A percentile compares a stretch with the other conserved stretches of the same genome.
These are phyloP conservation scores for Erodium texanum DNA, from an alignment of 441 rosid genomes.

Conservation along the genomic window DNA sequence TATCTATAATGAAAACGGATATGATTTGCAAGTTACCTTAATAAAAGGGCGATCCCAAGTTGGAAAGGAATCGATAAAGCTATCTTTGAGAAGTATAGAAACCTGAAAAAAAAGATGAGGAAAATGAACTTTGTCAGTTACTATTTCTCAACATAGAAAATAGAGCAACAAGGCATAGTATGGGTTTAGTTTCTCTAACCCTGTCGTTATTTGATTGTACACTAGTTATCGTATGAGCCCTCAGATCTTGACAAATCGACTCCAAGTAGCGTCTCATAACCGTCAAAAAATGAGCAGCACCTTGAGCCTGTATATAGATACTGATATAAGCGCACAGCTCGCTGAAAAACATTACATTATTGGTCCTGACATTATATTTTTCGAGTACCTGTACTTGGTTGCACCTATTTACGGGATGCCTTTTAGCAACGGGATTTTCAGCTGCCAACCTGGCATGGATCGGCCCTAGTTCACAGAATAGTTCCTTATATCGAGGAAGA, in stretches of 20 bases:
- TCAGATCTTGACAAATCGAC: conserved; percentile 75
- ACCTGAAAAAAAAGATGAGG: conserved; percentile 43
- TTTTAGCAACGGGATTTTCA: conserved; percentile 51
- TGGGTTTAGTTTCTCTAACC: conserved; percentile 37
- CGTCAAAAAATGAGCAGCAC: conserved; percentile 53
- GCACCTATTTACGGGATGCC: conserved; percentile 73
- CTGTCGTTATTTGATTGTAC: conserved; percentile 89
- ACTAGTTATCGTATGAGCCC: conserved; percentile 80
- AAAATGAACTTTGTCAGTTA: neutral
- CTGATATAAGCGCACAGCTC: neutral
- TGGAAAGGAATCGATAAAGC: conserved; percentile 84
- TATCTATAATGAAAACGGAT: no score
- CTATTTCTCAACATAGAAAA: neutral
- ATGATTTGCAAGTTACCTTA: conserved; percentile 40
- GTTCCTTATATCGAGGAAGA: conserved; percentile 69
- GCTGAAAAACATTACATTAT: neutral
- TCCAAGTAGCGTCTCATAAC: conserved; percentile 71
- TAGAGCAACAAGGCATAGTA: neutral
- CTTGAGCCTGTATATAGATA: conserved; percentile 50
- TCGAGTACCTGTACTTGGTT: conserved; percentile 65
- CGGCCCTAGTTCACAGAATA: conserved; percentile 64
- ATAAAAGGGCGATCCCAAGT: conserved; percentile 62
- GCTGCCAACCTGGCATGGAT: conserved; percentile 51
- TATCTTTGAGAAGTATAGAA: conserved; percentile 88
- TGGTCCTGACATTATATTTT: no score